A percentile compares a stretch with the other conserved stretches of the same genome.
Conservation (phyloP, 1,284 basidiomycete species). For the Fomitopsis schrenkii region DNA sequence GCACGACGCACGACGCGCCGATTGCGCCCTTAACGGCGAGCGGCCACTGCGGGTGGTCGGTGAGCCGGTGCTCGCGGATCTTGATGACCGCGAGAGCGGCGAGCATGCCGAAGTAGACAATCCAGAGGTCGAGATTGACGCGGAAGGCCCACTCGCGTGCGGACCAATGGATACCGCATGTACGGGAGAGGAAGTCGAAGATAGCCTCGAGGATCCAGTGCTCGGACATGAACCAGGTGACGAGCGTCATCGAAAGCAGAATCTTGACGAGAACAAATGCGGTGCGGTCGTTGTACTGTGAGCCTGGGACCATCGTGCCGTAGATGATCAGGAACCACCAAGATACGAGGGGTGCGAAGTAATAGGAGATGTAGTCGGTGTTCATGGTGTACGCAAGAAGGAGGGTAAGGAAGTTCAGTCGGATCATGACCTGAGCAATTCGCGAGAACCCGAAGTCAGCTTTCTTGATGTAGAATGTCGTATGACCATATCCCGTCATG, state of each 20-base stretch:
- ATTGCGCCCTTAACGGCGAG: constrained; percentile 44
- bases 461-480: constrained; percentile 79
- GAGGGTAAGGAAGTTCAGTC: constrained; percentile 81
- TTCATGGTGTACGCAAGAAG: constrained; percentile 86
- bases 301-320: constrained; percentile 68
- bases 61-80: constrained; percentile 66
- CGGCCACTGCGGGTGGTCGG: constrained; percentile 67
- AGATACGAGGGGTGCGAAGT: constrained; percentile 81
- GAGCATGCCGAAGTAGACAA: constrained; percentile 86
- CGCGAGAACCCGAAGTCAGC: constrained; percentile 80
- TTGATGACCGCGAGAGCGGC: constrained; percentile 73
- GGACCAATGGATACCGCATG: constrained; percentile 80
- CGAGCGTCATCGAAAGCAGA: constrained; percentile 51
- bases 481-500: constrained; percentile 76
- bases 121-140: constrained; percentile 82
- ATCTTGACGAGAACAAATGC: constrained; percentile 72
- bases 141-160: constrained; percentile 85
- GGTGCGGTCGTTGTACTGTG: constrained; percentile 69
- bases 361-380: constrained; percentile 86
- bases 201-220: constrained; percentile 57
- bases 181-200: constrained; percentile 58
- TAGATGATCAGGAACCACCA: constrained; percentile 87
- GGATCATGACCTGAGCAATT: constrained; percentile 73
- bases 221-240: constrained; percentile 67
- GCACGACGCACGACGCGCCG: constrained; percentile 43